Evolutionary conservation across 2,329 filamentous ascomycete genomes (phyloP).

Genomic region (Fusarium sarcochroum): DNA sequence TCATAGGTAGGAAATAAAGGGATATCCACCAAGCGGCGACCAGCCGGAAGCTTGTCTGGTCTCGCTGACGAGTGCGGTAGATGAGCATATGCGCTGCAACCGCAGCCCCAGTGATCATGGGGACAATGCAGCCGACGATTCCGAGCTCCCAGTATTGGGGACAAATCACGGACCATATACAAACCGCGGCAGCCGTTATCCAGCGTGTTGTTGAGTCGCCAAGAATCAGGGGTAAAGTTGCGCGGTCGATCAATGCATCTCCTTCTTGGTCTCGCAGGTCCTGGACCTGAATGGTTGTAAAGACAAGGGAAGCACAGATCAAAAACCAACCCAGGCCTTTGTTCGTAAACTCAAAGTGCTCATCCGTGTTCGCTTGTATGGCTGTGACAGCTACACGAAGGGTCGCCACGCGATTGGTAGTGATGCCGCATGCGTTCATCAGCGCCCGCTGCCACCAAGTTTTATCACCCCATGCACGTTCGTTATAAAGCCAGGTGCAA

Average conservation of each 20-base stretch:
- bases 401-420: conserved; percentile 40
- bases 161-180: conserved; percentile 39
- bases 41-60: conserved; percentile 35
- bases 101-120: conserved; percentile 5
- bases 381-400: conserved; percentile 29
- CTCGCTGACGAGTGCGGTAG: conserved; percentile 12
- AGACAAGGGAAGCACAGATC: conserved; percentile 38
- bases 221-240: conserved; percentile 43
- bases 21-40: conserved; percentile 41
- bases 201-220: conserved; percentile 41
- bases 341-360: conserved; percentile 28
- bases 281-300: conserved; percentile 47
- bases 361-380: conserved; percentile 7
- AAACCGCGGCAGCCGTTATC: conserved; percentile 32
- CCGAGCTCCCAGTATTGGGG: conserved; percentile 36
- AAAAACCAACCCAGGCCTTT: conserved; percentile 39
- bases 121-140: conserved; percentile 7
- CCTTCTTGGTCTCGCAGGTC: conserved; percentile 46
- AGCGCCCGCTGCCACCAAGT: conserved; percentile 48
- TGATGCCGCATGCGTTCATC: conserved; percentile 43
- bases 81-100: conserved; percentile 38
- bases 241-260: conserved; percentile 41
- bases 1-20: conserved; percentile 37
- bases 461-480: conserved; percentile 51
- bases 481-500: conserved; percentile 59